phyloP scores from a whole-genome alignment of 306 rosid genomes.

The Cucurbita maxima region DNA sequence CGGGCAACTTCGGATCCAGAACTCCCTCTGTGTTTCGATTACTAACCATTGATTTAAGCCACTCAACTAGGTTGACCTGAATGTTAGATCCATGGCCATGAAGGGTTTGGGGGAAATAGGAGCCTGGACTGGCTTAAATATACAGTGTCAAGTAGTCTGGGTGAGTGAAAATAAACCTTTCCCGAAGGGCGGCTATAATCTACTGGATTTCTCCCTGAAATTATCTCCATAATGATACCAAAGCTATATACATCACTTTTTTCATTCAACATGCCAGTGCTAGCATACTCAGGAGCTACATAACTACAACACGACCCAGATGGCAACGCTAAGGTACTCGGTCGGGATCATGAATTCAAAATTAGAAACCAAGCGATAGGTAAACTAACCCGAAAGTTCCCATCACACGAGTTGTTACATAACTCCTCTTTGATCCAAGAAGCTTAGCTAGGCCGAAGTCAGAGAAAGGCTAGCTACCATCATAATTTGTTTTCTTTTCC shows the following conservation, averaged over 20 bases:
- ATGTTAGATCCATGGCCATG: slow-evolving; percentile 5
- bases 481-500: too few relatives aligned
- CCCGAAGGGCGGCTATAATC: slow-evolving; percentile 44
- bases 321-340: not conserved
- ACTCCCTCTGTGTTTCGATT: slow-evolving; percentile 40
- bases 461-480: slow-evolving; percentile 10
- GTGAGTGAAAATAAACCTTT: slow-evolving; percentile 23
- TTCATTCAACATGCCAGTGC: slow-evolving; percentile 56
- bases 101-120: not conserved
- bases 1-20: slow-evolving; percentile 38
- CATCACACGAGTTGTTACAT: slow-evolving; percentile 55
- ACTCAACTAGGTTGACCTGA: slow-evolving; percentile 50
- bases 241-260: slow-evolving; percentile 52
- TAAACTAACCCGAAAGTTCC: slow-evolving; percentile 50
- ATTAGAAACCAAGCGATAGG: not conserved
- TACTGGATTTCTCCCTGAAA: slow-evolving; percentile 53
- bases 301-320: slow-evolving; percentile 23
- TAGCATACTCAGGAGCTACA: slow-evolving; percentile 60
- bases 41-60: slow-evolving; percentile 52
- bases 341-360: not conserved
- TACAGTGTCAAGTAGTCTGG: not conserved
- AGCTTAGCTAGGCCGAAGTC: slow-evolving; percentile 58
- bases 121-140: not conserved
- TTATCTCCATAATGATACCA: slow-evolving; percentile 47
- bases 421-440: slow-evolving; percentile 46